Evolutionary conservation across 2,329 filamentous ascomycete species (phyloP), one percentile per base, ranked within the genome.

Genomic region (Herpotrichia juniperi): DNA sequence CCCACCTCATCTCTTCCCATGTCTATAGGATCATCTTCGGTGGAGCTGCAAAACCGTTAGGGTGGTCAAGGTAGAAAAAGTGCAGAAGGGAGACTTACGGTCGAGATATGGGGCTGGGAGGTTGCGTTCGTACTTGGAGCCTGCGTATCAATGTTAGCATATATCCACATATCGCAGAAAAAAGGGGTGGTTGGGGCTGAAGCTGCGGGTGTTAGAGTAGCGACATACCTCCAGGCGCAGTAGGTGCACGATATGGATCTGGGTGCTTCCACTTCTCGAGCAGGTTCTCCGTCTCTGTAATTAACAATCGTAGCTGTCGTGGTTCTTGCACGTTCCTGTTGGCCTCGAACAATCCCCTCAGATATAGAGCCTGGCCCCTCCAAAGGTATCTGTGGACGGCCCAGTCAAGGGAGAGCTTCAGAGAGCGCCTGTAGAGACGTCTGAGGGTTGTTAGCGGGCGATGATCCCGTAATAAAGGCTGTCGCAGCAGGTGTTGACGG

Each of bases 251-350:
- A 74, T 96, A 97, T 26, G 94, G 93, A 74, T 99, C 94, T 3
- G 94, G 94, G 71, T 99, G 94, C 79, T 97, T 97, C 93, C 93
- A 99, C 75, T 88, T 90, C 68, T 94, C 86, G 57, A 99, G 79
- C 53, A 97, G 74, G 63, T 88, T 88, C 76, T 97, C 93, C 4
- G 94, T 93, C 78, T 97, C 92, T 56, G 87, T 85, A 61, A 97
- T 83, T 52, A 99, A 77, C 44, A 86, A 86, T 78, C 88, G 87
- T 78, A 93, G 89, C 77, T 93, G 89, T 76, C 91, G 86, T 30
- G 91, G 90, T 71, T 97, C 91, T 51, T 84, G 86, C 54, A 97
- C 81, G 72, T 91, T 81, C 73, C 86, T 90, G 76, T 99, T 97
- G 51, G 91, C 91, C 74, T 99, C 94, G 72, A 97, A 99, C 12